Conservation (phyloP, 495 filamentous ascomycete species). For the Lasiosphaeria ovina region DNA sequence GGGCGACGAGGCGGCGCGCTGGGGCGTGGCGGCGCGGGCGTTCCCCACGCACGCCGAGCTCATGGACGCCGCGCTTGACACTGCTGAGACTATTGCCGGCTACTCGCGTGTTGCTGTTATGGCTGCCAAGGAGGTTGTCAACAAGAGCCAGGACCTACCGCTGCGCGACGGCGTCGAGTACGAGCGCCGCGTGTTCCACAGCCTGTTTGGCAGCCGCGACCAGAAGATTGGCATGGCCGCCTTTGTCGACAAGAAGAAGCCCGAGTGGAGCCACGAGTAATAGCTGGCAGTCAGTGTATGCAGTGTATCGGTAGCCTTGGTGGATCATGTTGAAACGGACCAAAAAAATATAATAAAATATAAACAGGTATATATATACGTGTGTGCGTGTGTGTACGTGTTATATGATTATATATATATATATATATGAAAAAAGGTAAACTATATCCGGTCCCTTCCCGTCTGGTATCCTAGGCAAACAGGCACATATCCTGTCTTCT, state of each 20-base stretch:
- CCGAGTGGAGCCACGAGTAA: constrained; percentile 85
- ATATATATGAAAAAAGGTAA: no score
- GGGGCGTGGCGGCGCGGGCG: constrained; percentile 82
- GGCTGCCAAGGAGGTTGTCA: constrained; percentile 97
- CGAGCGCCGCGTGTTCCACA: constrained; percentile 89
- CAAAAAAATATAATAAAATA: neutral
- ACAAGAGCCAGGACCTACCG: constrained; percentile 88
- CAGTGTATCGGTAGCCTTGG: neutral
- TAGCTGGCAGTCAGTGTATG: no score
- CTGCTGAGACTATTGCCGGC: constrained; percentile 83
- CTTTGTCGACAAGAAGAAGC: constrained; percentile 91
- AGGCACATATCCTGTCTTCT: no score
- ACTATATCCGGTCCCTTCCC: no score
- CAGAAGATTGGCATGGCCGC: constrained; percentile 98
- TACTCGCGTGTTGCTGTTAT: constrained; percentile 76
- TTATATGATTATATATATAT: no score
- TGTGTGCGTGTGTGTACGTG: no score
- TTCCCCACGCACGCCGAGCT: constrained; percentile 82
- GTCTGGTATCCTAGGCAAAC: no score
- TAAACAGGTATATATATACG: no score
- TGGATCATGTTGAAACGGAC: neutral
- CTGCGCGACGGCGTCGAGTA: constrained; percentile 90
- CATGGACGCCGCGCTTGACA: constrained; percentile 71
- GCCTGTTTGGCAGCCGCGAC: constrained; percentile 86
- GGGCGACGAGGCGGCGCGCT: constrained; percentile 77